Evolutionary conservation across 257 asterid species (phyloP).

Genomic region (Oldenlandia corymbosa): DNA sequence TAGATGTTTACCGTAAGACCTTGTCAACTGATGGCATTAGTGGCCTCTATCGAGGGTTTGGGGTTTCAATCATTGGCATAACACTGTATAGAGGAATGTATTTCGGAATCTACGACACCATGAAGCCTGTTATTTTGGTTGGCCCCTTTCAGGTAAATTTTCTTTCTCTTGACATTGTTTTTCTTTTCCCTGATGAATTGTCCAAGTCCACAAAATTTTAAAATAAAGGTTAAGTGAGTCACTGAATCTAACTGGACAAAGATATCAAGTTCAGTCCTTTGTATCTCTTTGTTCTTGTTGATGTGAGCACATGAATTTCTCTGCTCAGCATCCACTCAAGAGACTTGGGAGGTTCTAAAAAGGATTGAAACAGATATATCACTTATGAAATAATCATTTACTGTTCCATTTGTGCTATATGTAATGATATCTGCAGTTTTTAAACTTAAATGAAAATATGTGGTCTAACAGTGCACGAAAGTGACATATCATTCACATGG

Average conservation of each 20-base stretch:
- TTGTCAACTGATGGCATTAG: slow-evolving; percentile 66
- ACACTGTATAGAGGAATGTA: slow-evolving; percentile 97
- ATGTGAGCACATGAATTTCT: neutral
- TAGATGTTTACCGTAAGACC: slow-evolving; percentile 77
- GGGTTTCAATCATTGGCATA: slow-evolving; percentile 78
- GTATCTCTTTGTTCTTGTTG: neutral
- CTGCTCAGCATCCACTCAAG: neutral
- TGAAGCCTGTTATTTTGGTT: slow-evolving; percentile 85
- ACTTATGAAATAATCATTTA: neutral
- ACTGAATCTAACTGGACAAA: neutral
- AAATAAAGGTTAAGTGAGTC: neutral
- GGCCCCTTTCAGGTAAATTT: slow-evolving; percentile 66
- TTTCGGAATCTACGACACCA: slow-evolving; percentile 88
- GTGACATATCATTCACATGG: no score
- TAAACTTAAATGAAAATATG: no score
- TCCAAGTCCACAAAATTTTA: neutral
- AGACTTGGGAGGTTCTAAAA: neutral
- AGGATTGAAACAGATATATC: neutral
- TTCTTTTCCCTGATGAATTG: neutral
- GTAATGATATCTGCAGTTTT: slow-evolving; percentile 3
- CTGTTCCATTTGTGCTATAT: neutral
- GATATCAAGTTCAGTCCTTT: neutral
- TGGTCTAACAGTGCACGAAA: no score
- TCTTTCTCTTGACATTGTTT: neutral
- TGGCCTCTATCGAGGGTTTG: slow-evolving; percentile 92